A percentile compares a stretch with the other conserved stretches of the same genome.
Conservation (phyloP, 257 asterid genomes). For the Fraxinus excelsior region DNA sequence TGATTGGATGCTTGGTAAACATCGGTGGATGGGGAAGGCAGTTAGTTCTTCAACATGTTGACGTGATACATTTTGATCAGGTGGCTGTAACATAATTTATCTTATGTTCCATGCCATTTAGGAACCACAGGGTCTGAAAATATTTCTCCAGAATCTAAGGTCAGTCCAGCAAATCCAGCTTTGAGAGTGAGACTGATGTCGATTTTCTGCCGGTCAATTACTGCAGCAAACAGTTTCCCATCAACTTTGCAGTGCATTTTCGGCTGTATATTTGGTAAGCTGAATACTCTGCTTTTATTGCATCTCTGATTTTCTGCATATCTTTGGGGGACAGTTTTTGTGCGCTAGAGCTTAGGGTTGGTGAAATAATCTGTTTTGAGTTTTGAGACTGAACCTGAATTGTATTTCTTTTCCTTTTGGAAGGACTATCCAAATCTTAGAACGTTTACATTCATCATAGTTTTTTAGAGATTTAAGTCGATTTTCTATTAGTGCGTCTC, state of each 20-base stretch:
- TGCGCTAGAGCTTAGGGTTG: conserved; percentile 15
- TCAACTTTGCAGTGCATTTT: conserved; percentile 93
- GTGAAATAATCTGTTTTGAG: conserved; percentile 3
- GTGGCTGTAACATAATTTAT: conserved; percentile 16
- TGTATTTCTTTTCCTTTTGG: conserved; percentile 14
- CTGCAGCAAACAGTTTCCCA: conserved; percentile 93
- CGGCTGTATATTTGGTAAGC: conserved; percentile 86
- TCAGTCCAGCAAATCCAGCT: conserved; percentile 65
- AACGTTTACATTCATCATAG: conserved; percentile 17
- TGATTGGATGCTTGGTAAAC: conserved; percentile 16
- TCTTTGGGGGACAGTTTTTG: background rate
- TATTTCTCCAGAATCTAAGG: conserved; percentile 66
- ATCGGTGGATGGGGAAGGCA: conserved; percentile 8
- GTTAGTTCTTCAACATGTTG: conserved; percentile 23
- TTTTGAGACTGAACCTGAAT: background rate
- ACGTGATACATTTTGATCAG: conserved; percentile 9
- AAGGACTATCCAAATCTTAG: conserved; percentile 15
- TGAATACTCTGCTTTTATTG: conserved; percentile 23
- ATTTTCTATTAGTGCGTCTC: background rate
- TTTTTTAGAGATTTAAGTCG: conserved; percentile 1
- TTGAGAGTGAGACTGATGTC: conserved; percentile 80
- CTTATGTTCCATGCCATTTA: conserved; percentile 39
- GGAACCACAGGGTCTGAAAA: conserved; percentile 68
- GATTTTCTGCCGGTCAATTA: conserved; percentile 83
- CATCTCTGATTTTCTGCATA: conserved; percentile 11